Evolutionary conservation across 768 basidiomycete genomes (phyloP).

Genomic region (Naganishia vaughanmartiniae): DNA sequence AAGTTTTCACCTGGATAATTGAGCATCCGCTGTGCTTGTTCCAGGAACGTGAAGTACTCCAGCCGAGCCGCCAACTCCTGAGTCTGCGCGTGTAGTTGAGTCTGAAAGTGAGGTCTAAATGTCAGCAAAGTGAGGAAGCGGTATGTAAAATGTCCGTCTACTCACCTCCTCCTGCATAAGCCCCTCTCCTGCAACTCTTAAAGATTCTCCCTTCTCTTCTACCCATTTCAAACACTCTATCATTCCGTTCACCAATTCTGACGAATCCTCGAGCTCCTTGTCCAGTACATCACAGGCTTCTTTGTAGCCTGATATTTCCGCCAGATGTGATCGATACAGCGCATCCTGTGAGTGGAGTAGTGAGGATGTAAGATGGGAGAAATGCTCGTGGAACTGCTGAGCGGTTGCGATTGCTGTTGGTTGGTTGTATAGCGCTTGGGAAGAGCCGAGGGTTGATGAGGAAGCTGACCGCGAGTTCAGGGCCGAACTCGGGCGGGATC

Average conservation of each 20-base stretch:
- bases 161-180: conserved; percentile 83
- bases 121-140: conserved; percentile 2
- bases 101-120: conserved; percentile 63
- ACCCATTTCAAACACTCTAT: conserved; percentile 79
- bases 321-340: conserved; percentile 81
- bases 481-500: conserved; percentile 28
- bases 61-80: conserved; percentile 55
- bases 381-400: conserved; percentile 97
- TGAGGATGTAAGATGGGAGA: conserved; percentile 78
- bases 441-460: conserved; percentile 12
- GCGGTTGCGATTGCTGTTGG: conserved; percentile 69
- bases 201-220: conserved; percentile 83
- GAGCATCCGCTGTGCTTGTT: conserved; percentile 85
- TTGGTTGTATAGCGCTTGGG: conserved; percentile 37
- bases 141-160: not conserved
- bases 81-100: conserved; percentile 65
- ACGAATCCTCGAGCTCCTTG: conserved; percentile 69
- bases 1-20: conserved; percentile 90
- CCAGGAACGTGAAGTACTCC: conserved; percentile 92
- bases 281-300: conserved; percentile 72
- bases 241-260: conserved; percentile 74
- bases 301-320: conserved; percentile 70
- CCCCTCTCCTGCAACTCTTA: conserved; percentile 87
- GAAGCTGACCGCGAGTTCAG: conserved; percentile 30
- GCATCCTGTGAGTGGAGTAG: conserved; percentile 92